Evolutionary conservation across 176 grass and related monocot species (phyloP), one percentile per base, ranked within the genome.

Genomic region (Musa itinerans): DNA sequence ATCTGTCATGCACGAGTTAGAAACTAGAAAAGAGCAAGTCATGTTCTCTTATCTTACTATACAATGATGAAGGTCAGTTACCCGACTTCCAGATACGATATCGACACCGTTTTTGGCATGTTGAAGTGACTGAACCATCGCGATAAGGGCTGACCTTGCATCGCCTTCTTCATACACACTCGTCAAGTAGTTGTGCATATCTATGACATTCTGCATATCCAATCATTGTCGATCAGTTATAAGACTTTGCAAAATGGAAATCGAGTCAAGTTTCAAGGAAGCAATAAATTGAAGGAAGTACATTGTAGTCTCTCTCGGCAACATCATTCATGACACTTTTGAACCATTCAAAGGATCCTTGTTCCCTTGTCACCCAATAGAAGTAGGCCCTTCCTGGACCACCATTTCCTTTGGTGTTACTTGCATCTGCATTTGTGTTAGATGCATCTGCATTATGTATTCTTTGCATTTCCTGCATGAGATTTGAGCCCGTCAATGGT

Each of bases 161-260:
- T 99, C 96, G 0, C 96, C 96, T 99, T 99, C 96, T 86, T 99
- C 96, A 71, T 99, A 99, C 65, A 99, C 96, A 54, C 96, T 99
- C 13, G 96, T 95, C 52, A 99, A 87, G 77, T 99, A 95, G 79
- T 99, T 99, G 84, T 99, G 96, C 96, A 99, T 99, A 83, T 99
- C 96, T 81, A 99, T 99, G 55, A 88, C 85, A 83, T 95, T 83
- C 96, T 99, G 81, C 80, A 84, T 50, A 69, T n/a, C 3, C 34
- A 57, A 81, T 79, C 16, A 56, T 80, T 50, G 34, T 34, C 16
- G 15, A 27, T 75, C 5, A 24, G 29, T 66, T 74, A 51, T 19
- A 17, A 56, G 51, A 25, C 21, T 56, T 1, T 19, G 17, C 63
- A 84, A 22, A 26, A 54, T 74, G 23, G 54, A 29, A 53, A 68